Evolutionary conservation across 202 grass and related monocot genomes (phyloP), one percentile per base, ranked within the genome.

Genomic region (Schoenoplectus tabernaemontani): DNA sequence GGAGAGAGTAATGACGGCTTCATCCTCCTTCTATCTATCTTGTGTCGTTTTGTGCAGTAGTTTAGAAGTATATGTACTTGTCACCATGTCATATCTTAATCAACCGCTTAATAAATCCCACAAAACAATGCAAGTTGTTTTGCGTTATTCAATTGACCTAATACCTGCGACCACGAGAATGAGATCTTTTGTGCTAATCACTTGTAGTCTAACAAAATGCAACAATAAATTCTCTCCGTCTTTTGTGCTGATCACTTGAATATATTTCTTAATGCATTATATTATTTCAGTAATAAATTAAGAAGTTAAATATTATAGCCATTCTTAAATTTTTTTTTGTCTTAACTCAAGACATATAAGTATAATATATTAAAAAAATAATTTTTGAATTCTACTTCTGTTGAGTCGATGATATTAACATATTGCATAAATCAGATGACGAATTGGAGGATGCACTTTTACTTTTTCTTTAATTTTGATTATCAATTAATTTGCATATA

Each of bases 71-170:
- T 37, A 42, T 39, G 59, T 63, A 58, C 54, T 56, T 63, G 77
- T 43, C 42, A 39, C 77, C 38, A 64, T 28, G 77, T 41, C 77
- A 60, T 36, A 79, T 79, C n/a, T n/a, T n/a, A n/a, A 64, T 64
- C 57, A 30, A 79, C 37, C 11, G 37, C 43, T 63, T 44, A 64
- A 62, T 79, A 79, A 63, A 79, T 15, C 24, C 58, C 38, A 63
- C 37, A 63, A 79, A 78, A 78, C 33, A 15, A 37, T 78, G 75
- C 50, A 42, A 78, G n/a, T 38, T 78, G 75, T 59, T 78, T 58
- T 42, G 17, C 37, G 24, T 36, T 9, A 38, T 77, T 57, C 33
- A 76, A 76, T n/a, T 0, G 6, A 36, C n/a, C 67, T 16, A 24
- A 9, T 48, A 13, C 3, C 11, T 54, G 16, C 12, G 23, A 62